These are phyloP conservation scores for Yamadazyma friedrichii DNA, from an alignment of 1,139 yeast species.

Conservation along the genomic window DNA sequence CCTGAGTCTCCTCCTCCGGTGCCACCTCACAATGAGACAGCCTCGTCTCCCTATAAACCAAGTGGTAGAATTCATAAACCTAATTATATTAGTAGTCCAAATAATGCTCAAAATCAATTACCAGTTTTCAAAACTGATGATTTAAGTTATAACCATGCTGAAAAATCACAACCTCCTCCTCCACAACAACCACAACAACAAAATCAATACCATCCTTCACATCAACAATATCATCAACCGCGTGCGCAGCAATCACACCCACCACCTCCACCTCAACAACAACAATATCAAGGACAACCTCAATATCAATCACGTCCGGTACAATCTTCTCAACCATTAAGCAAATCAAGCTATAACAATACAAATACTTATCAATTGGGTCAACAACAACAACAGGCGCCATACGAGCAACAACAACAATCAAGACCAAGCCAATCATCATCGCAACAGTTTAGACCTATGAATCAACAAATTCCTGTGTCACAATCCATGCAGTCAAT, in stretches of 20 bases:
- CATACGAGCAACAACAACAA: slow-evolving; percentile 5
- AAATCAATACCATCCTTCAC: slow-evolving; percentile 5
- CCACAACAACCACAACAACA: slow-evolving; percentile 2
- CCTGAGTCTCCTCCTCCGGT: slow-evolving; percentile 9
- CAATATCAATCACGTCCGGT: slow-evolving; percentile 16
- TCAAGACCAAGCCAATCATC: slow-evolving; percentile 5
- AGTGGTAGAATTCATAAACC: slow-evolving; percentile 23
- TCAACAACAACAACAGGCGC: slow-evolving; percentile 2
- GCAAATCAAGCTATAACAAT: slow-evolving; percentile 11
- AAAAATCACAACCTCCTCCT: slow-evolving; percentile 7
- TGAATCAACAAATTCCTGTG: slow-evolving; percentile 1
- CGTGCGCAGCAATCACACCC: slow-evolving; percentile 12
- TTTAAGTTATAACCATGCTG: slow-evolving; percentile 13
- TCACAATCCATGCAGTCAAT: slow-evolving; percentile 1
- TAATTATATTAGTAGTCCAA: slow-evolving; percentile 36
- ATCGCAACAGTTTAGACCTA: slow-evolving; percentile 5
- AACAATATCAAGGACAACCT: slow-evolving; percentile 6
- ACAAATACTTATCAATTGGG: slow-evolving; percentile 9
- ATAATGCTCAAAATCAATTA: slow-evolving; percentile 30
- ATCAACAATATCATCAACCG: slow-evolving; percentile 11
- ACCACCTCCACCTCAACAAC: slow-evolving; percentile 15
- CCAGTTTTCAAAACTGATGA: slow-evolving; percentile 17
- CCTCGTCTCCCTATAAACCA: slow-evolving; percentile 11
- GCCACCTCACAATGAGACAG: slow-evolving; percentile 4
- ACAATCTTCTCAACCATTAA: slow-evolving; percentile 10